These are phyloP conservation scores for Rhizopogon vinicolor DNA, from an alignment of 768 basidiomycete species.

Conservation along the genomic window DNA sequence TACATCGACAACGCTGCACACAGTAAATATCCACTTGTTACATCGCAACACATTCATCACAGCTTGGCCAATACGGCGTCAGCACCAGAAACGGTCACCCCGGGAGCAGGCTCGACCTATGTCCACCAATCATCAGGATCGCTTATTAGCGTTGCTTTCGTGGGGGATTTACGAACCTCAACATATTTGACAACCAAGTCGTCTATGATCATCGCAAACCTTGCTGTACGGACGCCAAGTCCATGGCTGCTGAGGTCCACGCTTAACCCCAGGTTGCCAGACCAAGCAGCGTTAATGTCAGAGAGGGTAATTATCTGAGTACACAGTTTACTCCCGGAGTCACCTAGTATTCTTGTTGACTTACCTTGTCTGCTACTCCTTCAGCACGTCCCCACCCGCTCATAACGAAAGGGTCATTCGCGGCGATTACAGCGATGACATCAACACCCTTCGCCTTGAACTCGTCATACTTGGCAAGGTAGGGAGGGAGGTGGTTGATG, in stretches of 20 bases:
- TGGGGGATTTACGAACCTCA: conserved; percentile 34
- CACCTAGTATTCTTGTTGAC: conserved; percentile 3
- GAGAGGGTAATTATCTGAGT: conserved; percentile 54
- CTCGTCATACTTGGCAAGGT: conserved; percentile 39
- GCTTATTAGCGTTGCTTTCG: too few species aligned
- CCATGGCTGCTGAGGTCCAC: conserved; percentile 45
- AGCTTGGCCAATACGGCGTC: conserved; percentile 53
- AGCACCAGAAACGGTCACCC: conserved; percentile 53
- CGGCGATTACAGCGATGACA: conserved; percentile 48
- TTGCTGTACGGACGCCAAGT: conserved; percentile 53
- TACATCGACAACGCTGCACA: neutral
- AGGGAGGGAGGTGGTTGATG: conserved; percentile 40
- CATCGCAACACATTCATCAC: conserved; percentile 11
- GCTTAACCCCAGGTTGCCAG: conserved; percentile 48
- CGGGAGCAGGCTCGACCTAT: conserved; percentile 47
- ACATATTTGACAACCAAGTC: conserved; percentile 67
- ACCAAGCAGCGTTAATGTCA: conserved; percentile 55
- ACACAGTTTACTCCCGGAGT: neutral
- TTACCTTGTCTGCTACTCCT: conserved; percentile 65
- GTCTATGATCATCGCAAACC: conserved; percentile 65
- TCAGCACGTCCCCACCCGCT: conserved; percentile 58
- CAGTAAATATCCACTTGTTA: neutral
- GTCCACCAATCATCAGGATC: neutral
- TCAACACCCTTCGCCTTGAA: conserved; percentile 52
- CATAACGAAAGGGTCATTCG: conserved; percentile 58